Evolutionary conservation across 768 basidiomycete species (phyloP), one percentile per base, ranked within the genome.

Genomic region (Porphyrellus cyaneotinctus): DNA sequence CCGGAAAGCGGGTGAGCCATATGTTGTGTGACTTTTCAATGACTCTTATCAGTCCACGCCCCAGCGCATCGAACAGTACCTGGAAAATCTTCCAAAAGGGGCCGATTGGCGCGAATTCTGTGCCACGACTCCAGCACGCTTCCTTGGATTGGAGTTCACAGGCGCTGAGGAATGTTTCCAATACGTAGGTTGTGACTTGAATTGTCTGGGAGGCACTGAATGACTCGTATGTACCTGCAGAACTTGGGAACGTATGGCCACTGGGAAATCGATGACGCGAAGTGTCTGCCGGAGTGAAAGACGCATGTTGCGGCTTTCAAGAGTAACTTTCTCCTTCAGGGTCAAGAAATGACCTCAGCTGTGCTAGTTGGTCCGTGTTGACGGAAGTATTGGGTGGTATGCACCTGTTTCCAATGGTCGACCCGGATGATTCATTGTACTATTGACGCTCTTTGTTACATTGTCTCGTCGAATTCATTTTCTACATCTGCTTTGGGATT

Each of bases 41-140:
- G 24, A 9, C 24, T 53, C 11, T 32, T 31, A 33, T 26, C 18
- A 2, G 13, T 18, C 15, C 11, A n/a, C 10, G 8, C 15, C 2
- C 2, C 43, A 71, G 68, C 61, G 59, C 24, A 61, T 70, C 47
- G 67, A 71, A 20, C 63, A 67, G 2, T 65, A 58, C 39, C 44
- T 72, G 9, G 60, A 63, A n/a, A 64, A 66, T 15, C 58, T 72
- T 15, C 68, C 64, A 8, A 4, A 6, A 8, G 65, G 68, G 7
- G 46, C 59, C 15, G 63, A 65, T 23, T 72, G 69, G 69, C 54
- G 57, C 11, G 59, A 63, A 43, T 66, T 71, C 43, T 71, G 70
- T 44, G 64, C 70, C 14, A 69, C 69, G 8, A 71, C 70, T 2
- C 70, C 70, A 0, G 62, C 49, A 1, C 48, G 31, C 12, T 68